phyloP scores from a whole-genome alignment of 1,284 basidiomycete genomes.

The Apiotrichum veenhuisii region DNA sequence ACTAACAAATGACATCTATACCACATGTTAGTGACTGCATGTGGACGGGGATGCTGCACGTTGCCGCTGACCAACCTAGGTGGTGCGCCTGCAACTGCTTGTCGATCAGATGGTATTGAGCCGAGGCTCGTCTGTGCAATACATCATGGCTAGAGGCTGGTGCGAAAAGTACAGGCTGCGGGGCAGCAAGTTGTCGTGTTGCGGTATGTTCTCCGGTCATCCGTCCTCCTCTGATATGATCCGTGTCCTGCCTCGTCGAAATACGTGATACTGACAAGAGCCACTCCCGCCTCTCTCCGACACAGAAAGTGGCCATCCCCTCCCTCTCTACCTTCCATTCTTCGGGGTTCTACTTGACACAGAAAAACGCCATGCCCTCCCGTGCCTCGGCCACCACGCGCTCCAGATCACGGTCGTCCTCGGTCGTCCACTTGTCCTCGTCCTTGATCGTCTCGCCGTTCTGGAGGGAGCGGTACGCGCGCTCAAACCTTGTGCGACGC shows the following conservation, averaged over 20 bases:
- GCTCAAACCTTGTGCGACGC: constrained; percentile 68
- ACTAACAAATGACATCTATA: too few relatives aligned
- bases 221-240: too few relatives aligned
- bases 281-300: too few relatives aligned
- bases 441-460: constrained; percentile 60
- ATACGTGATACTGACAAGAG: too few relatives aligned
- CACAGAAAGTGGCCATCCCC: too few relatives aligned
- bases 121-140: not conserved
- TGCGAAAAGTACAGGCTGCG: not conserved
- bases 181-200: not conserved
- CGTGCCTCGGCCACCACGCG: constrained; percentile 71
- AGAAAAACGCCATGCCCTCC: constrained; percentile 75
- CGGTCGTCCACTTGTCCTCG: constrained; percentile 50
- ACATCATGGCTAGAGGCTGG: not conserved
- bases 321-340: too few relatives aligned
- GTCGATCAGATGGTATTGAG: not conserved
- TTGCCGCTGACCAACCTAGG: too few relatives aligned
- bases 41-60: too few relatives aligned
- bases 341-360: constrained; percentile 55
- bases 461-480: constrained; percentile 57
- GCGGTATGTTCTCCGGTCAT: not conserved
- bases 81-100: too few relatives aligned
- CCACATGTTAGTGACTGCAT: too few relatives aligned
- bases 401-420: constrained; percentile 72
- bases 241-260: too few relatives aligned